Conservation (phyloP, 805 yeast species). For the Lipomyces oligophaga region DNA sequence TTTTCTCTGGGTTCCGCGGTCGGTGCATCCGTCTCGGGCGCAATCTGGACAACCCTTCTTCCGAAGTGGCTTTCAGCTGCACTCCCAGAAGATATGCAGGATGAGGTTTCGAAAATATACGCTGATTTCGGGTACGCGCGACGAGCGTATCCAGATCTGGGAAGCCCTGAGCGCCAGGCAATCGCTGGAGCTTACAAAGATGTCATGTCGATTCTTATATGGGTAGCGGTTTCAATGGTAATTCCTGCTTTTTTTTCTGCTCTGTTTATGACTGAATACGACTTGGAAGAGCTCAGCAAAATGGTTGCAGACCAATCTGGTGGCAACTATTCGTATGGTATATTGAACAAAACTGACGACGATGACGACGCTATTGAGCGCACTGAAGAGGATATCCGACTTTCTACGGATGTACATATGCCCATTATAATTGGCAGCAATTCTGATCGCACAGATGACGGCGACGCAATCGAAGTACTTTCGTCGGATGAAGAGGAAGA, state of each 20-base stretch:
- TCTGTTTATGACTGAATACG: slow-evolving; percentile 20
- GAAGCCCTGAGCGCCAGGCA: slow-evolving; percentile 17
- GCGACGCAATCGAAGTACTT: slow-evolving; percentile 14
- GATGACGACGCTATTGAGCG: slow-evolving; percentile 7
- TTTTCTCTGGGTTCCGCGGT: slow-evolving; percentile 58
- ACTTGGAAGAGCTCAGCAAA: slow-evolving; percentile 17
- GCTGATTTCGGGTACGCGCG: slow-evolving; percentile 26
- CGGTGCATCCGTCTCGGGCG: slow-evolving; percentile 58
- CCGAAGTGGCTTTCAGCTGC: slow-evolving; percentile 41
- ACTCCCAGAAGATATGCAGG: slow-evolving; percentile 37
- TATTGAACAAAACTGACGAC: slow-evolving; percentile 4
- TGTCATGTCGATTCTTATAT: slow-evolving; percentile 22
- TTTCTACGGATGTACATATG: background rate
- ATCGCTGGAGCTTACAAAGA: slow-evolving; percentile 20
- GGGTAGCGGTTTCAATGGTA: slow-evolving; percentile 20
- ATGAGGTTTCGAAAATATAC: slow-evolving; percentile 16
- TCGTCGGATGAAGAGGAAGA: slow-evolving; percentile 17
- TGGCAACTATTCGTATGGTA: slow-evolving; percentile 3
- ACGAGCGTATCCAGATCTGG: slow-evolving; percentile 16
- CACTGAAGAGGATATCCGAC: background rate
- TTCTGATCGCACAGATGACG: slow-evolving; percentile 17
- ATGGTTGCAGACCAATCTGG: slow-evolving; percentile 5
- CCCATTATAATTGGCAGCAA: slow-evolving; percentile 15
- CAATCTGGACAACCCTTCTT: slow-evolving; percentile 57
- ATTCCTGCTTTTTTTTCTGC: slow-evolving; percentile 17